phyloP scores from a whole-genome alignment of 2,329 filamentous ascomycete species.

The Penicillium janthinellum region DNA sequence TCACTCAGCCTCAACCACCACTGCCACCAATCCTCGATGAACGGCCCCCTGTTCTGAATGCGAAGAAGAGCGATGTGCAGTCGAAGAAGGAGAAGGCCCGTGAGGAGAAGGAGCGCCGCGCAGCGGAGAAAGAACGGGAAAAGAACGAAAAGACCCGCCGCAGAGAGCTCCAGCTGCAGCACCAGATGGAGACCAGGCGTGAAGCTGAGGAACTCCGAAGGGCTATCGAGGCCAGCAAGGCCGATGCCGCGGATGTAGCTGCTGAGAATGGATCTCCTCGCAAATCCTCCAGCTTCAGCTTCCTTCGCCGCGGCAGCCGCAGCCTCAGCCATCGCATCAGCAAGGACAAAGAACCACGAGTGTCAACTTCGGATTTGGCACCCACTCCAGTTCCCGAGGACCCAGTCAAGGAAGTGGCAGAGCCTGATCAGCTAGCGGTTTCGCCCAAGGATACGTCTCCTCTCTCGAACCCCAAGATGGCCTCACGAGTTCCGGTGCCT shows the following conservation, averaged over 20 bases:
- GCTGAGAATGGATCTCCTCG: slow-evolving; percentile 43
- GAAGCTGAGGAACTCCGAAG: slow-evolving; percentile 64
- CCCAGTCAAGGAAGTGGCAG: slow-evolving; percentile 8
- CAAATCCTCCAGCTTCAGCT: slow-evolving; percentile 55
- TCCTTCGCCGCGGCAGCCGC: slow-evolving; percentile 72
- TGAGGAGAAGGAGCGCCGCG: slow-evolving; percentile 62
- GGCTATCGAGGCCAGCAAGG: slow-evolving; percentile 68
- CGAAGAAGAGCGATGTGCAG: slow-evolving; percentile 64
- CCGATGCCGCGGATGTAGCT: slow-evolving; percentile 57
- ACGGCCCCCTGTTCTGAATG: slow-evolving; percentile 41
- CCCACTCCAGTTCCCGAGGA: slow-evolving; percentile 24
- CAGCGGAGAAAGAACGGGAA: slow-evolving; percentile 50
- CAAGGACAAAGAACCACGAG: slow-evolving; percentile 42
- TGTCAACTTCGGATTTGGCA: slow-evolving; percentile 31
- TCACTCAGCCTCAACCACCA: slow-evolving; percentile 26
- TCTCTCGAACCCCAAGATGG: slow-evolving; percentile 21
- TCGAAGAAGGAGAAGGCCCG: slow-evolving; percentile 67
- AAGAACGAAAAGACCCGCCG: slow-evolving; percentile 59
- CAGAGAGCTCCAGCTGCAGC: slow-evolving; percentile 58
- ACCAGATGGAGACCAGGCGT: slow-evolving; percentile 49
- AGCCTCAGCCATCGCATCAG: slow-evolving; percentile 73
- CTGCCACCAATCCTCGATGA: slow-evolving; percentile 38
- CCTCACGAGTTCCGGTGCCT: slow-evolving; percentile 17
- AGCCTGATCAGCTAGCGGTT: slow-evolving; percentile 15
- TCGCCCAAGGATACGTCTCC: slow-evolving; percentile 14